Conservation (phyloP, 2,329 filamentous ascomycete genomes). For the Apiospora pterosperma region DNA sequence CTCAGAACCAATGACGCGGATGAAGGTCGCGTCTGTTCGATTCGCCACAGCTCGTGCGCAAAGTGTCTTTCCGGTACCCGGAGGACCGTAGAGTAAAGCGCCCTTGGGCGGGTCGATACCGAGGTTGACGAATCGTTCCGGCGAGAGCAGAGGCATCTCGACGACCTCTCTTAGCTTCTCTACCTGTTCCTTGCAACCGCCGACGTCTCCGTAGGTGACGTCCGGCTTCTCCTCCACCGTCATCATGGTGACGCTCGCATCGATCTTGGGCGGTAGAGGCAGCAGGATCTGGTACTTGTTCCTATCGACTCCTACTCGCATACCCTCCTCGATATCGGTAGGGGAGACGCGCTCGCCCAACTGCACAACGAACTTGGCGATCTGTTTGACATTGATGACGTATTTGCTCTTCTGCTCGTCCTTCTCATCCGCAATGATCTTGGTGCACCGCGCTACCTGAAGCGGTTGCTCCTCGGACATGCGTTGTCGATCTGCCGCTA, state of each 20-base stretch:
- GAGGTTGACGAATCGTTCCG: slow-evolving; percentile 96
- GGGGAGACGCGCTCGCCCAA: slow-evolving; percentile 94
- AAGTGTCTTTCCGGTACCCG: slow-evolving; percentile 98
- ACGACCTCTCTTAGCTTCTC: slow-evolving; percentile 98
- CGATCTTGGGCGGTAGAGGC: slow-evolving; percentile 95
- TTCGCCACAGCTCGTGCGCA: slow-evolving; percentile 97
- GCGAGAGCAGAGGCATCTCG: slow-evolving; percentile 94
- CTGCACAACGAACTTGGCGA: slow-evolving; percentile 98
- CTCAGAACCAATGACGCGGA: slow-evolving; percentile 96
- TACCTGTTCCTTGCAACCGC: slow-evolving; percentile 98
- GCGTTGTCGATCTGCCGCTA: slow-evolving; percentile 94
- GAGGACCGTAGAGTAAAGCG: slow-evolving; percentile 91
- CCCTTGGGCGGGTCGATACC: slow-evolving; percentile 98
- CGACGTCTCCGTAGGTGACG: slow-evolving; percentile 97
- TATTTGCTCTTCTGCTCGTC: slow-evolving; percentile 99
- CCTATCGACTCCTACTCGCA: slow-evolving; percentile 96
- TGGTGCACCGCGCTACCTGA: slow-evolving; percentile 96
- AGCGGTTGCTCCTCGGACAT: slow-evolving; percentile 98
- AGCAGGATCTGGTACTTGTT: slow-evolving; percentile 99
- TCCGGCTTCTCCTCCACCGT: slow-evolving; percentile 99
- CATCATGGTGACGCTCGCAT: slow-evolving; percentile 99
- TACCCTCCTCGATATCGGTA: slow-evolving; percentile 98
- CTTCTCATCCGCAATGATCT: slow-evolving; percentile 97
- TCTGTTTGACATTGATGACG: slow-evolving; percentile 99
- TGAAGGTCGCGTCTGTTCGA: slow-evolving; percentile 96